A percentile compares a stretch with the other conserved stretches of the same genome.
These are phyloP conservation scores for Kazachstania bromeliacearum DNA, from an alignment of 805 yeast species.

Conservation along the genomic window DNA sequence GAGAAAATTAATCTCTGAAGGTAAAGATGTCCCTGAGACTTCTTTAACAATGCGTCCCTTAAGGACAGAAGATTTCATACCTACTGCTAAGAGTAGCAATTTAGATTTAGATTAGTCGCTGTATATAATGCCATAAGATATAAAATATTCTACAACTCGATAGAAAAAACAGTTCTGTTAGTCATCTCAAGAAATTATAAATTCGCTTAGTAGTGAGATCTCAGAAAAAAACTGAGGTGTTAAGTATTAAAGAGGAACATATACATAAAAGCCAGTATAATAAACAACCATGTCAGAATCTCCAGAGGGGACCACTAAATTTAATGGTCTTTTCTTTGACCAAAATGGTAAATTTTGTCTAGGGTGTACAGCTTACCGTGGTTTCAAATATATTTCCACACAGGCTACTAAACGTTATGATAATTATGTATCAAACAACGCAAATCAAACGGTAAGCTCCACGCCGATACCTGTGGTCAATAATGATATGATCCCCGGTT, in stretches of 20 bases:
- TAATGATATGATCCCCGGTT: constrained; percentile 39
- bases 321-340: constrained; percentile 38
- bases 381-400: constrained; percentile 43
- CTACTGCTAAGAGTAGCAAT: no score
- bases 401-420: constrained; percentile 1
- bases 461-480: background rate
- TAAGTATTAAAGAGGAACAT: background rate
- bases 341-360: constrained; percentile 94
- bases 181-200: no score
- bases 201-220: no score
- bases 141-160: no score
- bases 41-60: constrained; percentile 50
- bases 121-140: no score
- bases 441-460: constrained; percentile 35
- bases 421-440: background rate
- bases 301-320: background rate
- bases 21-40: constrained; percentile 18
- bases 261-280: no score
- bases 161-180: no score
- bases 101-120: no score
- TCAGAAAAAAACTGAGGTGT: no score
- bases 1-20: constrained; percentile 16
- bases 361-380: constrained; percentile 69
- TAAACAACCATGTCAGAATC: background rate
- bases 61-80: constrained; percentile 55